Conservation (phyloP, 805 yeast species). For the Wickerhamiella dianesei region DNA sequence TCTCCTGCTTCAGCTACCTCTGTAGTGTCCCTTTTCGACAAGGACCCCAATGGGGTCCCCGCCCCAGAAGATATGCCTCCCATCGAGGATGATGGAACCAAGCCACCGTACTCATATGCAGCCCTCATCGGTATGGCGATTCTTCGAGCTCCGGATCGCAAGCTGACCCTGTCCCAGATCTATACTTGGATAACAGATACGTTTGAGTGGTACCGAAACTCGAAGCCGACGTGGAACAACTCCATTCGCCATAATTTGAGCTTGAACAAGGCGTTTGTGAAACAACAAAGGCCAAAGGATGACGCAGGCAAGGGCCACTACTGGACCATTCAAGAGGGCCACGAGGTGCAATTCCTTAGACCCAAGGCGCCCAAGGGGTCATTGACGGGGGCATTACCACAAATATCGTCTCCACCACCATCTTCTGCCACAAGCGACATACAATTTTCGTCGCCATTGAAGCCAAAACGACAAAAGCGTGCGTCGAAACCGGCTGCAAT, state of each 20-base stretch:
- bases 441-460: background rate
- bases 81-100: constrained; percentile 41
- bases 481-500: background rate
- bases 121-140: constrained; percentile 88
- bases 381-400: background rate
- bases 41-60: background rate
- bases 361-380: constrained; percentile 19
- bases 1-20: background rate
- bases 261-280: constrained; percentile 81
- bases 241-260: constrained; percentile 91
- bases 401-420: background rate
- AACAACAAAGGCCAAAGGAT: constrained; percentile 70
- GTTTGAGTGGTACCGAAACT: constrained; percentile 66
- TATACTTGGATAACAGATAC: constrained; percentile 85
- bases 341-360: constrained; percentile 65
- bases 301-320: constrained; percentile 58
- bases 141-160: constrained; percentile 57
- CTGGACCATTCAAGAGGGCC: constrained; percentile 82
- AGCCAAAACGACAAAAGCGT: background rate
- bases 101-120: constrained; percentile 93
- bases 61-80: constrained; percentile 25
- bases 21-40: background rate
- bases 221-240: constrained; percentile 95
- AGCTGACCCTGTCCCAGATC: constrained; percentile 68
- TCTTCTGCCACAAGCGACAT: background rate